Base-by-base conservation (phyloP, 2,329 filamentous ascomycete species). In the Neofusicoccum kwambonambiense region DNA sequence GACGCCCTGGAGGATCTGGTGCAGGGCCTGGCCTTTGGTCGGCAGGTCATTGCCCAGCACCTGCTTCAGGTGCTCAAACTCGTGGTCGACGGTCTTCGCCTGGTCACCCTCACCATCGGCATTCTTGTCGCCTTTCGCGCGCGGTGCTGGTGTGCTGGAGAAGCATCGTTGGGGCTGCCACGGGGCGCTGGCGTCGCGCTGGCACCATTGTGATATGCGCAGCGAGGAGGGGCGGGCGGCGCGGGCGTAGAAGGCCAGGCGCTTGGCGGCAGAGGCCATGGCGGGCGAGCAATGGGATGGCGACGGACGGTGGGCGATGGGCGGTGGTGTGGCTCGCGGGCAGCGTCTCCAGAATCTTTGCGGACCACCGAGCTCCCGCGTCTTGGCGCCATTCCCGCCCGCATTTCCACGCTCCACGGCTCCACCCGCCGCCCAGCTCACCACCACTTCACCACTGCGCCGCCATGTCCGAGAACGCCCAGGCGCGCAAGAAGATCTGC, bases 401-500 rank as follows among this genome's bases (percentile, higher is more conserved):
- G n/a, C 39, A 42, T 19, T 35, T 19, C 7, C 52, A 44, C 37
- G n/a, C 11, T 39, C 45, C 27, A 34, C 61, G 7, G 5, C 49
- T 31, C 6, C 50, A n/a, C 2, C 12, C 27, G 39, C 41, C 27
- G 5, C 11, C 37, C 17, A 35, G 12, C 9, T 4, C 51, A 37
- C 12, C 27, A 13, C 39, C 17, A 12, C 12, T 12, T 9, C 31
- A 27, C 5, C 37, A 39, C 15, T 7, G 17, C 52, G 13, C 37
- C 22, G n/a, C 45, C 37, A 61, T 49, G 51, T 34, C 51, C 15
- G 31, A 44, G 45, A 4, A 27, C 3, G 31, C 31, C 3, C 56
- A 58, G 39, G 19, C 7, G 12, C 56, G 17, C 31, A 71, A 70
- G 37, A 82, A 81, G 68, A 80, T 80, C 62, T 95, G 91, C 75